Conservation (phyloP, 108 stramenopile species). For the Cyclotella cryptica region DNA sequence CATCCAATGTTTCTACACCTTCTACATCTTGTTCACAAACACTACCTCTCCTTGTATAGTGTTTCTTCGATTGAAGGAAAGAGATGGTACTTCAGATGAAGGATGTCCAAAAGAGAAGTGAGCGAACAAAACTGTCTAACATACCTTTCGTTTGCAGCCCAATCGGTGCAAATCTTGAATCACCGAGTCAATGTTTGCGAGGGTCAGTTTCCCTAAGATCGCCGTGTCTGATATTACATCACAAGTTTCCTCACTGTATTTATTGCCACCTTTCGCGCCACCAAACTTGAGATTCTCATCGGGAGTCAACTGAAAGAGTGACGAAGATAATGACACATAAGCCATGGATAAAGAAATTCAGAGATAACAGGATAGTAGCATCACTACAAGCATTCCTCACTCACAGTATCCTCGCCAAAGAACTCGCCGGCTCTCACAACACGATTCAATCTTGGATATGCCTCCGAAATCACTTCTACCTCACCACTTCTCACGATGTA, state of each 20-base stretch:
- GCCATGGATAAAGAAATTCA: not conserved
- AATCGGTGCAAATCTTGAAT: slow-evolving; percentile 77
- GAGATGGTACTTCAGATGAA: not conserved
- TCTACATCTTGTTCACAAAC: slow-evolving; percentile 31
- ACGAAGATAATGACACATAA: not conserved
- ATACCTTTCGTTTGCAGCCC: slow-evolving; percentile 44
- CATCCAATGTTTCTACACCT: slow-evolving; percentile 51
- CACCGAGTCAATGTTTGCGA: slow-evolving; percentile 60
- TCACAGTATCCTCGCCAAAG: slow-evolving; percentile 48
- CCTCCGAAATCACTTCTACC: slow-evolving; percentile 44
- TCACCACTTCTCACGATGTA: slow-evolving; percentile 44
- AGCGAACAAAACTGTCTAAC: not conserved
- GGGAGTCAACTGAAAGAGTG: slow-evolving; percentile 26
- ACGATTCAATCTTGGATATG: slow-evolving; percentile 28
- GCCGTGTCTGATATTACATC: slow-evolving; percentile 48
- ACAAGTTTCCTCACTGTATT: slow-evolving; percentile 42
- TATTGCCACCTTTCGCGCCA: slow-evolving; percentile 50
- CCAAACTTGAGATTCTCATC: slow-evolving; percentile 61
- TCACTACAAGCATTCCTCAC: not conserved
- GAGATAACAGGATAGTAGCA: not conserved
- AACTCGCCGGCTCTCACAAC: slow-evolving; percentile 33
- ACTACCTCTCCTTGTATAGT: slow-evolving; percentile 36
- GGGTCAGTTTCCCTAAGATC: slow-evolving; percentile 35
- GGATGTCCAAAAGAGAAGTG: not conserved
- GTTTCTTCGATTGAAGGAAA: slow-evolving; percentile 17